Conservation (phyloP, 306 rosid genomes). For the Cucumis melo region DNA sequence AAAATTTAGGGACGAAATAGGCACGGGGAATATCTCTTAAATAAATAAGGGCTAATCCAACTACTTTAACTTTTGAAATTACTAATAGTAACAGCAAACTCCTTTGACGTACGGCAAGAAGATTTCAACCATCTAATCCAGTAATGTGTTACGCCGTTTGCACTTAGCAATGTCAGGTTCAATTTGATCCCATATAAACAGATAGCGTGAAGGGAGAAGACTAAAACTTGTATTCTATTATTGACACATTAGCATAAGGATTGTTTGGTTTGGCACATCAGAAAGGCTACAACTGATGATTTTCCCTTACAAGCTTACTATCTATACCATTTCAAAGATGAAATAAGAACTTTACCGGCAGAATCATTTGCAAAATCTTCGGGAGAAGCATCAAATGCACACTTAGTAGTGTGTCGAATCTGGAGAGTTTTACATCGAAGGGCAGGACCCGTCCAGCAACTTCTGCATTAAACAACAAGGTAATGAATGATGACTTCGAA, state of each 20-base stretch:
- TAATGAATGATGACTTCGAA: slow-evolving; percentile 1
- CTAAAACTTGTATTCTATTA: not conserved
- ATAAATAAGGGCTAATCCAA: not conserved
- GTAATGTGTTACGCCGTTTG: not conserved
- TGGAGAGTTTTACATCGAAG: slow-evolving; percentile 13
- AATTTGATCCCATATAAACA: not conserved
- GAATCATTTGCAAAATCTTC: slow-evolving; percentile 49
- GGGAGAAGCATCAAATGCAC: slow-evolving; percentile 76
- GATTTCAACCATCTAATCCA: not conserved
- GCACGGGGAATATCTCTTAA: not conserved
- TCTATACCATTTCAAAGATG: not conserved
- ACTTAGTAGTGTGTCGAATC: slow-evolving; percentile 28
- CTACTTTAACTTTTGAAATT: no score
- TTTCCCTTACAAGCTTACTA: not conserved
- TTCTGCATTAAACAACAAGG: slow-evolving; percentile 9
- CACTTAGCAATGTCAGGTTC: not conserved
- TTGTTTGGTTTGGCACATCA: not conserved
- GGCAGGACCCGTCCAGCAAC: slow-evolving; percentile 18
- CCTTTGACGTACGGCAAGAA: not conserved
- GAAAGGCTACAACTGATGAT: not conserved
- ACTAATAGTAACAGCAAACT: not conserved
- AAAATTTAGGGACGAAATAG: not conserved
- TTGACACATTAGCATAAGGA: not conserved
- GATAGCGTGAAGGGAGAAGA: not conserved
- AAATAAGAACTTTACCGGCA: not conserved